Base-by-base conservation (phyloP, 1,284 basidiomycete species). In the Leccinum huronense region DNA sequence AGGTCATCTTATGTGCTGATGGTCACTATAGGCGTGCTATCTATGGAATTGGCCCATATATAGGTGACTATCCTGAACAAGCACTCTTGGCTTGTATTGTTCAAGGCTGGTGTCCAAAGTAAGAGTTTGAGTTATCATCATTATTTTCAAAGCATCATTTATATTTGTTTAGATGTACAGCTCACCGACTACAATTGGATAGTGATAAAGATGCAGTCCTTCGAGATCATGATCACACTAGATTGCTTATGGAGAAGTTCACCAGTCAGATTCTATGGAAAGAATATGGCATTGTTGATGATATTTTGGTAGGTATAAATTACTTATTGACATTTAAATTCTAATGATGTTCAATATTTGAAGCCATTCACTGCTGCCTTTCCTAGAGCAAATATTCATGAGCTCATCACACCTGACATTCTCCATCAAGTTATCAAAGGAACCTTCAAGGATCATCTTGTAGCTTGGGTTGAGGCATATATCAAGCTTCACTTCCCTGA, bases 71-170 rank as follows among this genome's bases (percentile, higher is more conserved):
- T 42, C 40, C 40, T 16, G 40, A 42, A n/a, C 40, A 42, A 42
- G 40, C 8, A 16, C n/a, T 42, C 14, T 9, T 42, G 40, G 40
- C 40, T 42, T 42, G 40, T 14, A 42, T 42, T 5, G 58, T 59
- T 19, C 42, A 59, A 34, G 42, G 58, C 27, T 59, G 42, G 42
- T 59, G 42, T 48, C 1, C 42, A 8, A 48, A 48, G 58, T 59
- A 34, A 42, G 40, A 14, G 10, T 23, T 51, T 27, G 42, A 45
- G 1, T n/a, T 45, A 40, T 40, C 5, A 13, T 40, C 5, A 40
- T 6, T 14, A 19, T 19, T 4, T 45, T 23, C 31, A 33, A 42
- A 14, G 16, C 16, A 14, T 14, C 14, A 14, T 7, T 42, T 42
- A 42, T 42, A 14, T 42, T 51, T 27, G 23, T 27, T 13, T 27